phyloP scores from a whole-genome alignment of 208 protist species.

The Leishmania martiniquensis region DNA sequence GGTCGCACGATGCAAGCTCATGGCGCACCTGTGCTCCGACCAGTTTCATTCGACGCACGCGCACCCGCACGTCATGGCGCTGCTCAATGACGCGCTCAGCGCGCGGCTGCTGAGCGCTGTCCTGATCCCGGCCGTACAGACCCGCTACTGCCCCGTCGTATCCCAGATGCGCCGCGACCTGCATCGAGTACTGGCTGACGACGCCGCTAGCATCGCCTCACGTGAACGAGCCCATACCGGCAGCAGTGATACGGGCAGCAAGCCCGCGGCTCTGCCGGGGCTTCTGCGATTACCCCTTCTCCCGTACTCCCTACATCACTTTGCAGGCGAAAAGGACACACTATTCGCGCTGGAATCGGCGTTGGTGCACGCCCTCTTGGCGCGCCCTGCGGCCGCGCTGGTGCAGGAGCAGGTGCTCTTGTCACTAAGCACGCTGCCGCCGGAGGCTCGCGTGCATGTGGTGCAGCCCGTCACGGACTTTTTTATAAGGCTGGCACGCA shows the following conservation, averaged over 20 bases:
- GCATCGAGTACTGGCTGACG: constrained; percentile 17
- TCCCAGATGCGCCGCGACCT: constrained; percentile 23
- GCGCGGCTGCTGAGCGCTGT: constrained; percentile 7
- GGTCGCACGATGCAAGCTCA: constrained; percentile 31
- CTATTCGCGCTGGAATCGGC: constrained; percentile 62
- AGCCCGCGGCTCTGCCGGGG: neutral
- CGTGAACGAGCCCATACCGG: neutral
- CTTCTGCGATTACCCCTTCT: constrained; percentile 31
- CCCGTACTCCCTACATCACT: constrained; percentile 51
- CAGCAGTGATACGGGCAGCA: neutral
- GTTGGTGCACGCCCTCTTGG: constrained; percentile 40
- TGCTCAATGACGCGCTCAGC: constrained; percentile 41
- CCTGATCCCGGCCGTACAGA: neutral
- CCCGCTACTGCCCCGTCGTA: constrained; percentile 1
- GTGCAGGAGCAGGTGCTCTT: constrained; percentile 68
- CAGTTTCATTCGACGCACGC: constrained; percentile 12
- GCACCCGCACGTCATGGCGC: constrained; percentile 31
- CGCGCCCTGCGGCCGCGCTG: neutral
- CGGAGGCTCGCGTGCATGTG: constrained; percentile 49
- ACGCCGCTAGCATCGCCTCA: neutral
- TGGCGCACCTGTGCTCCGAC: constrained; percentile 30
- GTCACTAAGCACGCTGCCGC: constrained; percentile 55
- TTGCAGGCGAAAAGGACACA: constrained; percentile 37
- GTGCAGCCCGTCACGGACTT: constrained; percentile 63
- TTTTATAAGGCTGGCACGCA: constrained; percentile 23